phyloP scores from a whole-genome alignment of 2,329 filamentous ascomycete genomes.

The Rutstroemia sp. region DNA sequence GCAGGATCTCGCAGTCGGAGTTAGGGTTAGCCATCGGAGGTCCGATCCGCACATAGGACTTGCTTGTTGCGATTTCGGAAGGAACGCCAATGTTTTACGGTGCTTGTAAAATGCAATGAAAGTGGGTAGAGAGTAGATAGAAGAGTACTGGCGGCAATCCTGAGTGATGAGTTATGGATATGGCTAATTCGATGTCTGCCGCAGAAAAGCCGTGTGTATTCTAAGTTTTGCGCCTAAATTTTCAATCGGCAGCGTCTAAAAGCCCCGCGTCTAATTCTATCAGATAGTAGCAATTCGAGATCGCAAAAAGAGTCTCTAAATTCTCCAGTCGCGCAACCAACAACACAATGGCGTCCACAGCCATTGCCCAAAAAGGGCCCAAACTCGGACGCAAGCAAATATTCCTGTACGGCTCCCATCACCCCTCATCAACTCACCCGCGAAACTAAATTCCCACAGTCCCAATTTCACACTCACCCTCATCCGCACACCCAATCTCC shows the following conservation, averaged over 20 bases:
- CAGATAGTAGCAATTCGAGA: background rate
- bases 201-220: too few relatives aligned
- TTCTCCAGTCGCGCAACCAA: background rate
- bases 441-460: constrained; percentile 38
- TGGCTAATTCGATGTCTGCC: too few relatives aligned
- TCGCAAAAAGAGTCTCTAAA: constrained; percentile 5
- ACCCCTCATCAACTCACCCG: background rate
- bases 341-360: background rate
- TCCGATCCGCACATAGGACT: too few relatives aligned
- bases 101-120: too few relatives aligned
- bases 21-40: too few relatives aligned
- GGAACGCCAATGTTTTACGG: too few relatives aligned
- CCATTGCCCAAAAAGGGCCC: constrained; percentile 14
- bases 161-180: too few relatives aligned
- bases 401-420: constrained; percentile 40
- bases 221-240: background rate
- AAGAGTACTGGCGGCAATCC: too few relatives aligned
- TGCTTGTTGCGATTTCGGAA: background rate
- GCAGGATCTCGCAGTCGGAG: too few relatives aligned
- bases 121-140: too few relatives aligned
- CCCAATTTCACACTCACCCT: constrained; percentile 77
- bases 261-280: constrained; percentile 2
- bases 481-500: constrained; percentile 62
- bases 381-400: constrained; percentile 46
- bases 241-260: background rate